Evolutionary conservation across 371 early-diverging fungal species (phyloP).

Genomic region (Mortierella sp.): DNA sequence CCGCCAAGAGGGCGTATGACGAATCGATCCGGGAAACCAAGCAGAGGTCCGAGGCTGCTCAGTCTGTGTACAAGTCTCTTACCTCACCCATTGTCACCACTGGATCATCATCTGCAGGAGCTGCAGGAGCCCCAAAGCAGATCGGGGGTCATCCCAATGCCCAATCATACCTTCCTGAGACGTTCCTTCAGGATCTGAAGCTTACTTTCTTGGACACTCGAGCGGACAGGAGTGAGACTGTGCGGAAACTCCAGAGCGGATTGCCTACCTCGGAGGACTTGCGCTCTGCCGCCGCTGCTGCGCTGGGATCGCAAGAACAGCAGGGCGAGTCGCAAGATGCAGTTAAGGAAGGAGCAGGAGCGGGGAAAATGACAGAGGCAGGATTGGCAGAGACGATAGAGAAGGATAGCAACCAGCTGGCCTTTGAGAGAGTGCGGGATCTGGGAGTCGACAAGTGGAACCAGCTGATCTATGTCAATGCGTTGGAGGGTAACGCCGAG

Average conservation of each 20-base stretch:
- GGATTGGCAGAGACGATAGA: background rate
- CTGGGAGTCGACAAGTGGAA: slow-evolving; percentile 64
- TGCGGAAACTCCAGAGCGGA: slow-evolving; percentile 33
- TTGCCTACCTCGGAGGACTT: slow-evolving; percentile 31
- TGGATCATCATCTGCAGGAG: slow-evolving; percentile 1
- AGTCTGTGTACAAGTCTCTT: slow-evolving; percentile 32
- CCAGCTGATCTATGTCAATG: slow-evolving; percentile 82
- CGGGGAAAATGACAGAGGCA: background rate
- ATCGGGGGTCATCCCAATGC: slow-evolving; percentile 18
- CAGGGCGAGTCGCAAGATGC: background rate
- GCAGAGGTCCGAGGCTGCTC: slow-evolving; percentile 36
- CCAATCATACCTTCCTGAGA: slow-evolving; percentile 38
- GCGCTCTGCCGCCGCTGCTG: slow-evolving; percentile 9
- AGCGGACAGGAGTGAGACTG: slow-evolving; percentile 21
- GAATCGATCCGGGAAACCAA: slow-evolving; percentile 36
- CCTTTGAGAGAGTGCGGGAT: slow-evolving; percentile 28
- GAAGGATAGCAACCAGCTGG: slow-evolving; percentile 10
- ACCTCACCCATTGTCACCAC: slow-evolving; percentile 20
- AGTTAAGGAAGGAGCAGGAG: background rate
- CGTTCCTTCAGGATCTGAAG: slow-evolving; percentile 45
- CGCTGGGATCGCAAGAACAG: background rate
- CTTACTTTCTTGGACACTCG: slow-evolving; percentile 44
- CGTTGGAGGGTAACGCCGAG: slow-evolving; percentile 70
- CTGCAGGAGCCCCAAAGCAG: background rate
- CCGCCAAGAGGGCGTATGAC: slow-evolving; percentile 33